Percentiles rank a stretch among this genome's conserved stretches.
These are phyloP conservation scores for Populus ilicifolia DNA, from an alignment of 345 rosid genomes.

Conservation along the genomic window DNA sequence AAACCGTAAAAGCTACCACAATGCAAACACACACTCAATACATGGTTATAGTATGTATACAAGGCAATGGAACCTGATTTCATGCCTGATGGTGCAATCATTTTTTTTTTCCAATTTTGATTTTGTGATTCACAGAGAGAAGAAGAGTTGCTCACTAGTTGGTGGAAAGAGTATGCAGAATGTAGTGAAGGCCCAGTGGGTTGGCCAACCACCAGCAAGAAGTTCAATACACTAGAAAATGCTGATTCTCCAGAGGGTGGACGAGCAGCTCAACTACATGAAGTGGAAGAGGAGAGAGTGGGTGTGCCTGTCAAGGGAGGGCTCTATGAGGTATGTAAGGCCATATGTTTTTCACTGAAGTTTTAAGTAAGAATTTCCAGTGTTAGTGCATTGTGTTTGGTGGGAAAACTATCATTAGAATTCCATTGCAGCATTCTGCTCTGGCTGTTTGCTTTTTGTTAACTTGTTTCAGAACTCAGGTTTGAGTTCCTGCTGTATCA, in stretches of 20 bases:
- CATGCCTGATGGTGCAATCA: not conserved
- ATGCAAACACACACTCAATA: no score
- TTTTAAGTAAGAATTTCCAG: not conserved
- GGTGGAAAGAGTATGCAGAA: slow-evolving; percentile 99
- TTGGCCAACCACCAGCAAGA: slow-evolving; percentile 32
- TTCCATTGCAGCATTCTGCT: no score
- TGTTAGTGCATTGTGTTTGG: not conserved
- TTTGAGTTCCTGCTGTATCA: not conserved
- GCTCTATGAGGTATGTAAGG: slow-evolving; percentile 66
- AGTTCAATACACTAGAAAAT: slow-evolving; percentile 29
- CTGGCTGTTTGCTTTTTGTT: no score
- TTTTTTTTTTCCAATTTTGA: not conserved
- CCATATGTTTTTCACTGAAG: not conserved
- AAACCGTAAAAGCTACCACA: no score
- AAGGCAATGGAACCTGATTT: not conserved
- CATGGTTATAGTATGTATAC: not conserved
- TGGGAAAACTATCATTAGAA: no score
- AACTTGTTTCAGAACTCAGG: no score
- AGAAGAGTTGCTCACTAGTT: slow-evolving; percentile 82
- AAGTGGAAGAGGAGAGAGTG: slow-evolving; percentile 85
- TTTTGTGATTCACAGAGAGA: slow-evolving; percentile 56
- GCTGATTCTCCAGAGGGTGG: slow-evolving; percentile 33
- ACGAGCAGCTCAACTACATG: slow-evolving; percentile 44
- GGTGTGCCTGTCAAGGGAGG: slow-evolving; percentile 99
- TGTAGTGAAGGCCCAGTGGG: slow-evolving; percentile 84